Conservation (phyloP, 139 green algal genomes). For the Coccomyxa sp. region DNA sequence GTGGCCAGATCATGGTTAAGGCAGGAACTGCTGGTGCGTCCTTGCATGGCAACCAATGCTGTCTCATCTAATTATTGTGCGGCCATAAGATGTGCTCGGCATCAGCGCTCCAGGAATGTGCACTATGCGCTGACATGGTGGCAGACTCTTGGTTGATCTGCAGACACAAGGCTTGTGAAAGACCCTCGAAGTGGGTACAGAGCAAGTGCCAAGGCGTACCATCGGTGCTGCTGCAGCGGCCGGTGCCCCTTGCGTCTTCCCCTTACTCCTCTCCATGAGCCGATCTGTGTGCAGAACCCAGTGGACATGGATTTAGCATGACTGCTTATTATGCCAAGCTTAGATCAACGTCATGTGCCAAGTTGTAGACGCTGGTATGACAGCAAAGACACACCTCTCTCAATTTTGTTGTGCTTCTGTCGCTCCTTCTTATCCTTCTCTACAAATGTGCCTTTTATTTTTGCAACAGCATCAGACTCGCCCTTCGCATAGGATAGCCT, state of each 20-base stretch:
- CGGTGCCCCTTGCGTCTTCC: not conserved
- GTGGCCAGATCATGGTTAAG: not conserved
- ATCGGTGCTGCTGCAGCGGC: not conserved
- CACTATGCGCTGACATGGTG: too few relatives aligned
- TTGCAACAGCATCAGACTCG: constrained; percentile 87
- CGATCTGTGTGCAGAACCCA: not conserved
- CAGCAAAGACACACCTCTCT: constrained; percentile 27
- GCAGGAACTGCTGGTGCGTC: not conserved
- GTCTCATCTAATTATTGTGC: too few relatives aligned
- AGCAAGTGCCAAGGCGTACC: too few relatives aligned
- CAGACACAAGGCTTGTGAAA: too few relatives aligned
- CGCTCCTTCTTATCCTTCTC: constrained; percentile 55
- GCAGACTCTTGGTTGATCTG: too few relatives aligned
- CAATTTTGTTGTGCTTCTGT: constrained; percentile 39
- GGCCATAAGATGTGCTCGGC: too few relatives aligned
- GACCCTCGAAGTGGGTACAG: too few relatives aligned
- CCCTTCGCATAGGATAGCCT: constrained; percentile 78
- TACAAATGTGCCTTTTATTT: constrained; percentile 77
- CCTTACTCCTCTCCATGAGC: constrained; percentile 1
- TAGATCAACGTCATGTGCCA: not conserved
- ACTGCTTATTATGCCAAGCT: not conserved
- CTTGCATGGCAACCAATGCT: not conserved
- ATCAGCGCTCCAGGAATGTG: too few relatives aligned
- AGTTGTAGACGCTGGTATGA: not conserved
- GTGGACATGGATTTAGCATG: not conserved